Conservation (phyloP, 2,329 filamentous ascomycete genomes). For the Bipolaris oryzae region DNA sequence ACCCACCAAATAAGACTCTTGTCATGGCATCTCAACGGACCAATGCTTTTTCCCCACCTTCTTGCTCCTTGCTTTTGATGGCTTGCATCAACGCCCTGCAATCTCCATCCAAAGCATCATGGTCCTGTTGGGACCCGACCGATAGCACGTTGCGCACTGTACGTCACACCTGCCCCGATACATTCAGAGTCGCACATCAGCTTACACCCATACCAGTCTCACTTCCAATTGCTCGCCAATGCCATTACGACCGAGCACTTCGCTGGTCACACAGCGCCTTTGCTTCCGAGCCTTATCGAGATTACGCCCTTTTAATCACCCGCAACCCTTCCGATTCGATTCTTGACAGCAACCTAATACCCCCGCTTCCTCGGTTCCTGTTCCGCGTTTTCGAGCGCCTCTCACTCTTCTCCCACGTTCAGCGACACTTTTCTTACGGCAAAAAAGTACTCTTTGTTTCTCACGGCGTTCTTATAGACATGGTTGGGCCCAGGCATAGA, state of each 20-base stretch:
- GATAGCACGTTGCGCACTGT: constrained; percentile 41
- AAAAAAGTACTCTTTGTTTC: constrained; percentile 40
- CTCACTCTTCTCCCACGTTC: constrained; percentile 30
- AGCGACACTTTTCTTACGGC: constrained; percentile 47
- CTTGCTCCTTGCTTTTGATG: not conserved
- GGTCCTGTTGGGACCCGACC: constrained; percentile 41
- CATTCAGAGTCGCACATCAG: too few species aligned
- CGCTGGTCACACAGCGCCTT: constrained; percentile 24
- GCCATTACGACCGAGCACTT: constrained; percentile 21
- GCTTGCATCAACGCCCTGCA: not conserved
- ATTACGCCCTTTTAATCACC: constrained; percentile 47
- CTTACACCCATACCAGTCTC: not conserved
- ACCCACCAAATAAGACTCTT: constrained; percentile 47
- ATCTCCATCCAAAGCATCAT: not conserved
- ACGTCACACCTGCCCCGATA: constrained; percentile 33
- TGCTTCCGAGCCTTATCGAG: constrained; percentile 28
- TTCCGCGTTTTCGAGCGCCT: constrained; percentile 36
- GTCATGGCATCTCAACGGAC: constrained; percentile 13
- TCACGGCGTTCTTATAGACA: constrained; percentile 49
- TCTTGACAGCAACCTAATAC: constrained; percentile 47
- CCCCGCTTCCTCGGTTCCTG: constrained; percentile 34
- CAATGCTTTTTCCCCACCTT: not conserved
- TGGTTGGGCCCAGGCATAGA: constrained; percentile 49
- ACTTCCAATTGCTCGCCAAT: not conserved
- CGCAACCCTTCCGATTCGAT: constrained; percentile 39